Base-by-base conservation (phyloP, 257 asterid genomes). In the Gynochthodes officinalis region DNA sequence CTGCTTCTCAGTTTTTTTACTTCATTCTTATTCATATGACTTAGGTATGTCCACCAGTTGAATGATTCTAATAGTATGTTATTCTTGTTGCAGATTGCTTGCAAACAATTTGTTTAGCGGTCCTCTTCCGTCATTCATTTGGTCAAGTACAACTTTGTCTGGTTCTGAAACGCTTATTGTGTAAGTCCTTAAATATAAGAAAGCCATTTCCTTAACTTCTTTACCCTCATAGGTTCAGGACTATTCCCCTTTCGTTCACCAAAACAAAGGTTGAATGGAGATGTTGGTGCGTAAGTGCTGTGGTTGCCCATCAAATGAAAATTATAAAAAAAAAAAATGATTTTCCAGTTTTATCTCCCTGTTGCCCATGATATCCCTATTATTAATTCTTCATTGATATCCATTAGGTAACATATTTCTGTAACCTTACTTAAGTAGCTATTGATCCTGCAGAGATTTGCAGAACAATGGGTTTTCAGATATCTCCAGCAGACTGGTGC, bases 31-130 rank as follows among this genome's bases (percentile, higher is more conserved):
- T 39, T 13, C 64, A 5, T 55, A 21, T 8, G 13, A 16, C 4
- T 73, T 62, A 12, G 7, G 40, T 40, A 5, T 14, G 10, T 23
- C 15, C 40, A 10, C 49, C n/a, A 28, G 40, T 35, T 37, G 7
- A 37, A 37, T 37, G 28, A 21, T 42, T 35, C 21, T 13, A 21
- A 28, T 46, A 32, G 18, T 55, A 60, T 42, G 23, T 37, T 37
- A 30, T 12, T 79, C 65, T 70, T 39, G 49, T 75, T 83, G 77
- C 96, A 93, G 98, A 81, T 88, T 89, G 3, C 85, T 93, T n/a
- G 90, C 88, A 9, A 87, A 91, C 80, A 93, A 93, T 83, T 77
- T 84, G 18, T 67, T 93, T 83, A 81, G 69, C 67, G 98, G 98
- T 77, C 85, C 96, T 70, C 78, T 93, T 75, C 91, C 96, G 67